Conservation (phyloP, 495 filamentous ascomycete genomes). For the Astrothelium subdiscretum region DNA sequence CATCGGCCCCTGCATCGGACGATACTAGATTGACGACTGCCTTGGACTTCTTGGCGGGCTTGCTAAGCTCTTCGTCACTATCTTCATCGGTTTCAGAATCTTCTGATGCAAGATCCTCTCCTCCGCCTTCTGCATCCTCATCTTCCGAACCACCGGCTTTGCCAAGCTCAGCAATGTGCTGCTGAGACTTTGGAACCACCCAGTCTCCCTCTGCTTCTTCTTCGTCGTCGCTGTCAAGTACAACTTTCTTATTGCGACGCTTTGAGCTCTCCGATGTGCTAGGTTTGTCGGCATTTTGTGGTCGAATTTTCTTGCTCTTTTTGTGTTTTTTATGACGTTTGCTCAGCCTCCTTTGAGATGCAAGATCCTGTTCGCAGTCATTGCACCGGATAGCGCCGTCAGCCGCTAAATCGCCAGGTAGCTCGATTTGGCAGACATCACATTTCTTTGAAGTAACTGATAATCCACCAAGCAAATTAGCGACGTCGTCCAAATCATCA, state of each 20-base stretch:
- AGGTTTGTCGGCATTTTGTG: background rate
- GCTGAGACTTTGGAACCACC: slow-evolving; percentile 58
- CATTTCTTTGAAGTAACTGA: slow-evolving; percentile 74
- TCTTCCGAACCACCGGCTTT: slow-evolving; percentile 74
- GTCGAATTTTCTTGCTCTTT: slow-evolving; percentile 29
- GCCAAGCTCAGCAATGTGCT: slow-evolving; percentile 46
- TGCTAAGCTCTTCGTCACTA: slow-evolving; percentile 28
- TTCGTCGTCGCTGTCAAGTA: slow-evolving; percentile 34
- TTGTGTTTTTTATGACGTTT: slow-evolving; percentile 36
- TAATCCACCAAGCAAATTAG: slow-evolving; percentile 73
- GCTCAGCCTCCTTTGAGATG: slow-evolving; percentile 23
- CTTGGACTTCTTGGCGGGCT: slow-evolving; percentile 27
- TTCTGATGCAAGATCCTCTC: slow-evolving; percentile 60
- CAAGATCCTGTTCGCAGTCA: slow-evolving; percentile 61
- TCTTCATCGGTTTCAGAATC: slow-evolving; percentile 39
- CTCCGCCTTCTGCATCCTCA: slow-evolving; percentile 75
- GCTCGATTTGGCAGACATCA: slow-evolving; percentile 70
- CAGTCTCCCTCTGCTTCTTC: slow-evolving; percentile 57
- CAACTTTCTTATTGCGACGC: slow-evolving; percentile 7
- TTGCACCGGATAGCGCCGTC: slow-evolving; percentile 53
- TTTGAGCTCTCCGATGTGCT: slow-evolving; percentile 7
- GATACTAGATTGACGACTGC: slow-evolving; percentile 11
- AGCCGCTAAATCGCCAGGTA: slow-evolving; percentile 46
- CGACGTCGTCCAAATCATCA: slow-evolving; percentile 67
- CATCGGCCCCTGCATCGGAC: slow-evolving; percentile 21